Base-by-base conservation (phyloP, 352 stramenopile genomes). In the Phytopythium ostracodes region DNA sequence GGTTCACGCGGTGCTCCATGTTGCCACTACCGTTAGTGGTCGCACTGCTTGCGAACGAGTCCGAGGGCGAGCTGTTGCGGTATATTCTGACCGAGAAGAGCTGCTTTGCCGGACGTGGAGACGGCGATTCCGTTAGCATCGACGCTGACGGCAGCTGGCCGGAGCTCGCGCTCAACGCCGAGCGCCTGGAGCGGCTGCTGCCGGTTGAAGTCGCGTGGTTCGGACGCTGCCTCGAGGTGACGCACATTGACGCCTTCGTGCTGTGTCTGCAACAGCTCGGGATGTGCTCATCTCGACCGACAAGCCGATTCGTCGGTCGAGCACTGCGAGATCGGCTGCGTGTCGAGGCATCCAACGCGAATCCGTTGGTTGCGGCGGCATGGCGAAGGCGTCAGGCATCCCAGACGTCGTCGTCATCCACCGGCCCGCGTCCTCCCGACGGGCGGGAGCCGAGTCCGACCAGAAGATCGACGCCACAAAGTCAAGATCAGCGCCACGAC, bases 41-140 rank as follows among this genome's bases (percentile, higher is more conserved):
- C 33, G 77, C 76, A 20, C 63, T 91, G 29, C 72, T 91, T 10
- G 79, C 81, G n/a, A 91, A 89, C 54, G 81, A 87, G 54, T 77
- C 57, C 9, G 79, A 91, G 57, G 72, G 78, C 1, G 70, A 87
- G 4, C 67, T 90, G 27, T 68, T 87, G 35, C 66, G 62, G 25
- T 76, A 59, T 7, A 63, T 77, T 0, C 25, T 81, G 47, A 74
- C 66, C 14, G 65, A 71, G 18, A 69, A 62, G 35, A 59, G 62
- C 55, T 63, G 63, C 18, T 59, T 59, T 17, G n/a, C 22, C 10
- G 17, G 53, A 9, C 31, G 18, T 25, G 33, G 35, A 14, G 20
- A 29, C 9, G 35, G 14, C 10, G 53, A 59, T 4, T 20, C 35
- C 15, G 35, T 33, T 1, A 46, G 33, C 47, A 60, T 56, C 1